These are phyloP conservation scores for Coriolopsis trogii DNA, from an alignment of 1,284 basidiomycete genomes.

Conservation along the genomic window DNA sequence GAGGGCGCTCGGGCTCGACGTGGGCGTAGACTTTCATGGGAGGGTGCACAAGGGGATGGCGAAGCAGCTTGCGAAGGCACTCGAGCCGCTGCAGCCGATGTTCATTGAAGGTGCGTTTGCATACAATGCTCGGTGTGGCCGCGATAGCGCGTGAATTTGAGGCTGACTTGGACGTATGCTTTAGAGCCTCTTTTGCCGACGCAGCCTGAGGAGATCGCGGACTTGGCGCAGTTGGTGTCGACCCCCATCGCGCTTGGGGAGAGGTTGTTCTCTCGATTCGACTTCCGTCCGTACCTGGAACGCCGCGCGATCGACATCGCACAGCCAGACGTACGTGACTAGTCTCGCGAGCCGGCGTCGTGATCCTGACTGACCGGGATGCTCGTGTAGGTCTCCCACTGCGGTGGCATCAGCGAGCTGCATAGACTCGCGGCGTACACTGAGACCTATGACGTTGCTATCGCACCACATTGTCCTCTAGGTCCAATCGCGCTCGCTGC, in stretches of 20 bases:
- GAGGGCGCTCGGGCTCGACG: conserved; percentile 66
- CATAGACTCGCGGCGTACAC: conserved; percentile 70
- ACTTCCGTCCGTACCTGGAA: conserved; percentile 75
- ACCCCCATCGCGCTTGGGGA: conserved; percentile 77
- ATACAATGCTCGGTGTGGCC: neutral
- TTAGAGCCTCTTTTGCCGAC: conserved; percentile 70
- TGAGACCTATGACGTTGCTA: conserved; percentile 67
- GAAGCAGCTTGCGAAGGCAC: conserved; percentile 70
- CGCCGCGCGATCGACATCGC: conserved; percentile 72
- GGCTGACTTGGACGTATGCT: neutral
- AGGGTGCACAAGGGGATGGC: conserved; percentile 76
- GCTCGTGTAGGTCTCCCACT: conserved; percentile 54
- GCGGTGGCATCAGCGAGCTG: conserved; percentile 76
- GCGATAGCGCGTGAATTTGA: neutral
- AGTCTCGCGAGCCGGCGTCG: too few species aligned
- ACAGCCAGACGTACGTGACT: conserved; percentile 65
- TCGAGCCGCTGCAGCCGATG: conserved; percentile 68
- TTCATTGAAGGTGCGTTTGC: conserved; percentile 64
- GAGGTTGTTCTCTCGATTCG: conserved; percentile 67
- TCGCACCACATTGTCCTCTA: conserved; percentile 66
- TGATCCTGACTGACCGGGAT: neutral
- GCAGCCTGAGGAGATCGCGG: conserved; percentile 68
- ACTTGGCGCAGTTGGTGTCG: conserved; percentile 61
- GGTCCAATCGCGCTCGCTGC: conserved; percentile 79
- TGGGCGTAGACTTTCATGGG: conserved; percentile 65